Base-by-base conservation (phyloP, 768 basidiomycete species). In the Russula dissimulans region DNA sequence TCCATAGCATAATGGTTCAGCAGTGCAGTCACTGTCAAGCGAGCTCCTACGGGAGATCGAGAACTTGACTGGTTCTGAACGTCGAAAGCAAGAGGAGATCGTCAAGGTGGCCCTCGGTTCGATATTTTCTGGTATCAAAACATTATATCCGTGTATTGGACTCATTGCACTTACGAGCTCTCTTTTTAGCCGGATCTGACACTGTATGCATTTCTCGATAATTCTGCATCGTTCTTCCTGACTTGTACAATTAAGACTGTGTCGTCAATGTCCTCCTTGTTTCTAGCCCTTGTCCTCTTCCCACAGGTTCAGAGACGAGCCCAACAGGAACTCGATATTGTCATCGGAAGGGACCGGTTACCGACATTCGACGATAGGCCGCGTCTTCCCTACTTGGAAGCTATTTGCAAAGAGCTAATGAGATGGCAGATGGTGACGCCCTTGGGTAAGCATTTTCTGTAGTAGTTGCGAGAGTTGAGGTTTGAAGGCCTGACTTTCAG, bases 271-370 rank as follows among this genome's bases (percentile, higher is more conserved):
- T 12, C 56, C 12, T 60, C 60, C 4, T 67, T 73, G 15, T 43
- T 72, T 32, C 57, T 73, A 22, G 64, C 67, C 3, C 69, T 73
- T 59, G 34, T 66, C 3, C 61, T 69, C 17, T 51, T 65, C 46
- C 72, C 72, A 14, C 67, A 70, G 6, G 68, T 68, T 9, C 68
- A 69, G 50, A 56, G 39, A 10, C 59, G 65, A 17, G 69, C 68
- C 1, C 70, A 69, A 32, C 64, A 56, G 1, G 69, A 73, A 32
- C 60, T 73, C 3, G 71, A 72, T 44, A 11, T 44, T 3, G 67
- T 70, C 12, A 36, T 69, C 0, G 67, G 65, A 15, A 51, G 52
- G n/a, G 65, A 65, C 22, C 54, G 67, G 17, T 48, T 71, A 2
- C 72, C 71, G 6, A 63, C 59, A 26, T 71, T 69, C 14, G 62